Base-by-base conservation (phyloP, 139 green algal species). In the Limnomonas spitsbergensis region DNA sequence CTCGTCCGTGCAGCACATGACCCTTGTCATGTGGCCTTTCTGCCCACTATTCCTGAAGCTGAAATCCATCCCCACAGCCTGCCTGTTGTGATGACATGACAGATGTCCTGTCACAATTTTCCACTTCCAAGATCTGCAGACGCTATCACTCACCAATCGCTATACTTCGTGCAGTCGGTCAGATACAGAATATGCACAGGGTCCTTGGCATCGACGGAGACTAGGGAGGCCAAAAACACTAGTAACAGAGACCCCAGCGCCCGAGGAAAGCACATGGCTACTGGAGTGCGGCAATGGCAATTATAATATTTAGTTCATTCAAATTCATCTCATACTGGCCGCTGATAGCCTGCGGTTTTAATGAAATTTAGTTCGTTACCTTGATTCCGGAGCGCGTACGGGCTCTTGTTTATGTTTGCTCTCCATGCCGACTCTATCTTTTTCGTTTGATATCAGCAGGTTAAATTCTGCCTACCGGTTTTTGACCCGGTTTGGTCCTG, bases 391-490 rank as follows among this genome's bases (percentile, higher is more conserved):
- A n/a, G n/a, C n/a, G n/a, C n/a, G n/a, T n/a, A n/a, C n/a, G n/a
- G n/a, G n/a, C n/a, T n/a, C n/a, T n/a, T n/a, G n/a, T n/a, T n/a
- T n/a, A n/a, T n/a, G n/a, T n/a, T n/a, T n/a, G n/a, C n/a, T n/a
- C n/a, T n/a, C n/a, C n/a, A n/a, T n/a, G n/a, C n/a, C n/a, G n/a
- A n/a, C n/a, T n/a, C n/a, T n/a, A n/a, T n/a, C n/a, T n/a, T n/a
- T n/a, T 61, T 20, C 20, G 14, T 29, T 61, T 61, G 47, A 61
- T 29, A 14, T 61, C 20, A 61, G 70, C 85, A 89, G 86, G 89
- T 94, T 95, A 95, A 95, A 95, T 68, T 84, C 20, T 88, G 77
- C 89, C 86, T 95, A 66, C 88, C 87, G 89, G 89, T 90, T 53
- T 80, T 86, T 77, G 85, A 91, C 68, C 89, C 88, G 88, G 85